phyloP scores from a whole-genome alignment of 129 eudicot genomes.

The Centella asiatica region DNA sequence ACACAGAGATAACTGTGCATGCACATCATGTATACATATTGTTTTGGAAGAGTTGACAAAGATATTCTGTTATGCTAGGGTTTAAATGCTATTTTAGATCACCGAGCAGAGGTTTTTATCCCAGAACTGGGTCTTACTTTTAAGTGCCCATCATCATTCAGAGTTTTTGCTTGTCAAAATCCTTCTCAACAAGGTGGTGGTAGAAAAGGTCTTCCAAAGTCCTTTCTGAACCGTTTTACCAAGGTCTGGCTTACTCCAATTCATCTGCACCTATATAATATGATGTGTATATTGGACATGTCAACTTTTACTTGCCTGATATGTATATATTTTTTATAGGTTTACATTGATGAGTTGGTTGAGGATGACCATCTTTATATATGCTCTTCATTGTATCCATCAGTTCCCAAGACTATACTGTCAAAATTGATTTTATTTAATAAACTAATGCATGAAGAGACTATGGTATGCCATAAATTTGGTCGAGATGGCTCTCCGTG shows the following conservation, averaged over 20 bases:
- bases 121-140: slow-evolving; percentile 84
- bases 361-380: slow-evolving; percentile 64
- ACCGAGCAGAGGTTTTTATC: slow-evolving; percentile 93
- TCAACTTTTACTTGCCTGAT: not conserved
- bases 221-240: slow-evolving; percentile 94
- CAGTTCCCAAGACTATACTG: slow-evolving; percentile 42
- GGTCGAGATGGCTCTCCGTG: slow-evolving; percentile 96
- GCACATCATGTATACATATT: too few relatives aligned
- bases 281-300: too few relatives aligned
- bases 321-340: slow-evolving; percentile 48
- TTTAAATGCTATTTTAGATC: slow-evolving; percentile 86
- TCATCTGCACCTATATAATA: not conserved
- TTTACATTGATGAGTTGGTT: slow-evolving; percentile 80
- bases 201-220: slow-evolving; percentile 96
- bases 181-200: slow-evolving; percentile 95
- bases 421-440: slow-evolving; percentile 55
- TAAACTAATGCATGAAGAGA: slow-evolving; percentile 64
- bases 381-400: slow-evolving; percentile 60
- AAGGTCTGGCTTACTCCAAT: slow-evolving; percentile 35
- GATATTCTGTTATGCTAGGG: slow-evolving; percentile 40
- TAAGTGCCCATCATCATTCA: slow-evolving; percentile 85
- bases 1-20: too few relatives aligned
- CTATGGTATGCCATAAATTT: slow-evolving; percentile 62
- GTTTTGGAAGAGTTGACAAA: slow-evolving; percentile 11
- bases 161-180: slow-evolving; percentile 96